phyloP scores from a whole-genome alignment of 495 filamentous ascomycete species.

The Chaetomium fimeti region DNA sequence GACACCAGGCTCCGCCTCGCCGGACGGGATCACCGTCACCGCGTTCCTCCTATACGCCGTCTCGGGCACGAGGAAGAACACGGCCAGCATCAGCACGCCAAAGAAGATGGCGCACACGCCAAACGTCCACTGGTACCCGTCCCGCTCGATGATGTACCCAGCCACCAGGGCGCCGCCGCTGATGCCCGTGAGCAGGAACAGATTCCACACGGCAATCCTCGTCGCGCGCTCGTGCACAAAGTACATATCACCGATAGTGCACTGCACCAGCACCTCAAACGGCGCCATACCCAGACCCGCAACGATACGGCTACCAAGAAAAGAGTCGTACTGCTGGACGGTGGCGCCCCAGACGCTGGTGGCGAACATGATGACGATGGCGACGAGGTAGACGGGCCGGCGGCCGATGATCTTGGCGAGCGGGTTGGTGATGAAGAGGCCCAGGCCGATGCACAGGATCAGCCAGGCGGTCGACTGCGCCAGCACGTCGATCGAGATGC shows the following conservation, averaged over 20 bases:
- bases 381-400: constrained; percentile 60
- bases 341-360: constrained; percentile 61
- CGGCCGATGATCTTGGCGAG: constrained; percentile 64
- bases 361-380: constrained; percentile 57
- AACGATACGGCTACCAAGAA: constrained; percentile 52
- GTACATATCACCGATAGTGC: constrained; percentile 56
- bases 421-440: constrained; percentile 59
- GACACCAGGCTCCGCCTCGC: constrained; percentile 25
- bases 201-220: constrained; percentile 63
- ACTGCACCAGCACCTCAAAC: constrained; percentile 58
- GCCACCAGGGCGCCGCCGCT: constrained; percentile 52
- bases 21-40: constrained; percentile 24
- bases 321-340: constrained; percentile 55
- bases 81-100: constrained; percentile 46
- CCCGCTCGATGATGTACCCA: constrained; percentile 53
- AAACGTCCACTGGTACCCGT: constrained; percentile 56
- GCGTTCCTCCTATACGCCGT: constrained; percentile 49
- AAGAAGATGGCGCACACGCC: constrained; percentile 56
- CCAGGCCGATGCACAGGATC: constrained; percentile 37
- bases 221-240: constrained; percentile 67
- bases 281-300: constrained; percentile 57
- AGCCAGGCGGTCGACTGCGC: constrained; percentile 42
- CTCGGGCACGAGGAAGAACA: constrained; percentile 54
- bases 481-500: constrained; percentile 36
- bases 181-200: constrained; percentile 57